phyloP scores from a whole-genome alignment of 805 yeast genomes.

The Yamadazyma takamatsuzukensis region DNA sequence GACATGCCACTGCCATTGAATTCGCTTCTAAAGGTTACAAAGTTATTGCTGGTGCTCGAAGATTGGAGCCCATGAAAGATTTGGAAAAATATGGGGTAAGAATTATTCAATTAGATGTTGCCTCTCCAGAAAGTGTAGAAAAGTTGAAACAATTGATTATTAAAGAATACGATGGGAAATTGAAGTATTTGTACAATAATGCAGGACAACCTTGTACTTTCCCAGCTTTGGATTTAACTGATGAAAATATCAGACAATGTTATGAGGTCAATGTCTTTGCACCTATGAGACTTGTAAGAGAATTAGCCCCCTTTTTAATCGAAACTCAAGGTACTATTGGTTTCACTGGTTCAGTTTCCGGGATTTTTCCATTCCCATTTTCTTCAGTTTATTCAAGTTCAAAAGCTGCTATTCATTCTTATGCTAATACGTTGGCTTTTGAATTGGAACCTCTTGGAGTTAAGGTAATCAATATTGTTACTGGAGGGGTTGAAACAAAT shows the following conservation, averaged over 20 bases:
- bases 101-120: constrained; percentile 55
- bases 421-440: constrained; percentile 56
- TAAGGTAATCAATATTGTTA: constrained; percentile 61
- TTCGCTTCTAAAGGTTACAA: constrained; percentile 49
- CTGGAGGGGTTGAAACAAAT: constrained; percentile 73
- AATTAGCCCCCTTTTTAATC: constrained; percentile 52
- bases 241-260: constrained; percentile 48
- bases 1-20: constrained; percentile 46
- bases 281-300: constrained; percentile 60
- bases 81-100: constrained; percentile 44
- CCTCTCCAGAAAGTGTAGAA: constrained; percentile 45
- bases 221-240: constrained; percentile 65
- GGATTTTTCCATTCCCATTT: constrained; percentile 66
- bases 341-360: constrained; percentile 73
- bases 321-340: constrained; percentile 66
- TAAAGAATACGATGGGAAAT: constrained; percentile 37
- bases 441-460: constrained; percentile 75
- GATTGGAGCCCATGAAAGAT: constrained; percentile 56
- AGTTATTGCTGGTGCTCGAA: constrained; percentile 74
- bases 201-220: constrained; percentile 75
- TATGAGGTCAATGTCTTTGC: constrained; percentile 70
- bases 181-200: constrained; percentile 67
- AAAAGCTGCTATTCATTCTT: constrained; percentile 75
- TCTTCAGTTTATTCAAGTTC: constrained; percentile 62
- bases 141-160: constrained; percentile 41